These are phyloP conservation scores for Calycina herbarum DNA, from an alignment of 2,329 filamentous ascomycete genomes.

Conservation along the genomic window DNA sequence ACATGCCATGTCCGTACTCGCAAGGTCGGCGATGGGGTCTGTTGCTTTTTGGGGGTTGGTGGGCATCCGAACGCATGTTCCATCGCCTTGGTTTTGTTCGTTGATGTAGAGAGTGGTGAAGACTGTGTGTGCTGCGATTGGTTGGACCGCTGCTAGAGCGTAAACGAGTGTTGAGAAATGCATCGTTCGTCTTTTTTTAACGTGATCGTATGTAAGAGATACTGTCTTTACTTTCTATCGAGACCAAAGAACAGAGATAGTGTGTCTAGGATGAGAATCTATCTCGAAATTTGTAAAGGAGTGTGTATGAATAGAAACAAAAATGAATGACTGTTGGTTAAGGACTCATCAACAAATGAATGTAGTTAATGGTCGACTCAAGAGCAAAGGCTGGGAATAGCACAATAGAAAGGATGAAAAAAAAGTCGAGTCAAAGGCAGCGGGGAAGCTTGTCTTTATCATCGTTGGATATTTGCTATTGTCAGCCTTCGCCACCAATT, in stretches of 20 bases:
- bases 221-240: neutral
- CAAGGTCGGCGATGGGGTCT: constrained; percentile 56
- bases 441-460: constrained; percentile 2
- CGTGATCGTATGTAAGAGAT: neutral
- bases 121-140: constrained; percentile 56
- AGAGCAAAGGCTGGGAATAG: constrained; percentile 4
- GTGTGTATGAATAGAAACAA: neutral
- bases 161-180: constrained; percentile 13
- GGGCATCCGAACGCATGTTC: constrained; percentile 69
- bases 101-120: constrained; percentile 66
- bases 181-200: constrained; percentile 9
- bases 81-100: constrained; percentile 65
- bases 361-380: constrained; percentile 3
- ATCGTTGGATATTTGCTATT: neutral
- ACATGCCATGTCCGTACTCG: constrained; percentile 67
- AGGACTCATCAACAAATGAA: neutral
- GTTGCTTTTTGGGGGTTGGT: constrained; percentile 52
- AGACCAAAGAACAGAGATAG: neutral
- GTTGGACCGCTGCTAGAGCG: constrained; percentile 24
- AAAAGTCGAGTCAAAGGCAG: neutral
- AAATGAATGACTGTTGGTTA: constrained; percentile 3
- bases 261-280: neutral
- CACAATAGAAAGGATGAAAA: neutral
- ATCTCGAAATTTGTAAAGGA: constrained; percentile 1
- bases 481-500: neutral